A percentile compares a stretch with the other conserved stretches of the same genome.
These are phyloP conservation scores for Ramaria rubella DNA, from an alignment of 768 basidiomycete species.

Conservation along the genomic window DNA sequence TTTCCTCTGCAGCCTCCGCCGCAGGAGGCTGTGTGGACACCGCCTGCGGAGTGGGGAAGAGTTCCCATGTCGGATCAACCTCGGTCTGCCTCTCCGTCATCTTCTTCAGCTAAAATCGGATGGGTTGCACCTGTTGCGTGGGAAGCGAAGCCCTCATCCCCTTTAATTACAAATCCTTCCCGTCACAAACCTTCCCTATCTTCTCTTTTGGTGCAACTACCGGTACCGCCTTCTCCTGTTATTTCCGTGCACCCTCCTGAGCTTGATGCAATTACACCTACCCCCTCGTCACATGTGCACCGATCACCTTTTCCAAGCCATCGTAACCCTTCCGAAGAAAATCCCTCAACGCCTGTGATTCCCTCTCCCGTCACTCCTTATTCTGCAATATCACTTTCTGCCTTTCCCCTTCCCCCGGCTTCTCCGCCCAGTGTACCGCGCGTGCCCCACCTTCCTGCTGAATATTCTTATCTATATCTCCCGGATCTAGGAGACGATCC, in stretches of 20 bases:
- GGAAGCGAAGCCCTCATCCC: background rate
- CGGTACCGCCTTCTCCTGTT: background rate
- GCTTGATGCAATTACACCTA: background rate
- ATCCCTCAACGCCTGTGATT: background rate
- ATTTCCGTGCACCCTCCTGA: background rate
- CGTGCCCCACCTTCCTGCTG: background rate
- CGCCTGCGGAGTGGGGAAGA: slow-evolving; percentile 7
- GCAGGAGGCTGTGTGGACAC: background rate
- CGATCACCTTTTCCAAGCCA: background rate
- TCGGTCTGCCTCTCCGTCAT: background rate
- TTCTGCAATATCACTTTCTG: slow-evolving; percentile 9
- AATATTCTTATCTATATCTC: background rate
- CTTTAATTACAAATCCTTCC: background rate
- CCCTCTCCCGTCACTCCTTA: slow-evolving; percentile 8
- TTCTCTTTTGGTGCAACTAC: background rate
- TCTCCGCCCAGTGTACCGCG: background rate
- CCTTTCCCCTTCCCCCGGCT: slow-evolving; percentile 7
- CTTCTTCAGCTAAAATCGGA: background rate
- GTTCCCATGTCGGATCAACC: background rate
- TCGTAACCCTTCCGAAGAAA: too few species aligned
- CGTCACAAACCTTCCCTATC: background rate
- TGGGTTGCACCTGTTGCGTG: background rate
- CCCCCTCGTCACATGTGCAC: background rate
- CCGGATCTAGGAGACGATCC: background rate
- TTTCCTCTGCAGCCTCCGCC: background rate